A percentile compares a stretch with the other conserved stretches of the same genome.
phyloP scores from a whole-genome alignment of 2,329 filamentous ascomycete species.

The Neocatenulostroma microsporum region DNA sequence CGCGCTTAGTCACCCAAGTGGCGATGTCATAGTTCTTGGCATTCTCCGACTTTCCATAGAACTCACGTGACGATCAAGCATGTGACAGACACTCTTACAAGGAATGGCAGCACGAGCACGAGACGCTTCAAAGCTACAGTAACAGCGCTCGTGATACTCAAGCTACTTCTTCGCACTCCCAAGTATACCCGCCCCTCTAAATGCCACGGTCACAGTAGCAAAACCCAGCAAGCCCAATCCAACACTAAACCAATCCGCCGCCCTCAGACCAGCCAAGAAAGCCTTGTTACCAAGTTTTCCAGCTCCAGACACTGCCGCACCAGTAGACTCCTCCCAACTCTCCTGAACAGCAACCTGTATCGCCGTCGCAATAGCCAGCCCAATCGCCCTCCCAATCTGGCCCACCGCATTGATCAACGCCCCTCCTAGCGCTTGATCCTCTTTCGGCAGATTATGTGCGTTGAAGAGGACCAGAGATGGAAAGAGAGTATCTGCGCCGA shows the following conservation, averaged over 20 bases:
- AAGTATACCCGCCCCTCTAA: constrained; percentile 23
- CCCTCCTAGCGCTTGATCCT: constrained; percentile 61
- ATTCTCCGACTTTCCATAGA: no score
- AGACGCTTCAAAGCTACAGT: no score
- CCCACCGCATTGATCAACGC: constrained; percentile 60
- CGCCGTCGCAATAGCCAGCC: constrained; percentile 57
- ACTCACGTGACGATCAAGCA: no score
- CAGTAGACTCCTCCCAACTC: constrained; percentile 27
- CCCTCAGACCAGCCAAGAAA: constrained; percentile 32
- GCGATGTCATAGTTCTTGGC: no score
- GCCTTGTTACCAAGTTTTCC: constrained; percentile 20
- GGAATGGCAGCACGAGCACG: no score
- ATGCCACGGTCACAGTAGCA: constrained; percentile 26
- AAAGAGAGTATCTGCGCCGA: constrained; percentile 61
- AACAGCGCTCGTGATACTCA: no score
- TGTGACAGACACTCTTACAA: no score
- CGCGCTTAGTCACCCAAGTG: no score
- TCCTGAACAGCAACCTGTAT: constrained; percentile 53
- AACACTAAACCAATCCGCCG: constrained; percentile 35
- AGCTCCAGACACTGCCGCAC: constrained; percentile 20
- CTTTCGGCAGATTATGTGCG: constrained; percentile 52
- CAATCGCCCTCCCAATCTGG: constrained; percentile 58
- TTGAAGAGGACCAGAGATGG: constrained; percentile 60
- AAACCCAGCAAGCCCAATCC: constrained; percentile 30
- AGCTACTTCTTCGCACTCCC: constrained; percentile 5